Percentiles rank a stretch among this genome's conserved stretches.
phyloP scores from a whole-genome alignment of 2,329 filamentous ascomycete genomes.

The Helicocarpus griseus region DNA sequence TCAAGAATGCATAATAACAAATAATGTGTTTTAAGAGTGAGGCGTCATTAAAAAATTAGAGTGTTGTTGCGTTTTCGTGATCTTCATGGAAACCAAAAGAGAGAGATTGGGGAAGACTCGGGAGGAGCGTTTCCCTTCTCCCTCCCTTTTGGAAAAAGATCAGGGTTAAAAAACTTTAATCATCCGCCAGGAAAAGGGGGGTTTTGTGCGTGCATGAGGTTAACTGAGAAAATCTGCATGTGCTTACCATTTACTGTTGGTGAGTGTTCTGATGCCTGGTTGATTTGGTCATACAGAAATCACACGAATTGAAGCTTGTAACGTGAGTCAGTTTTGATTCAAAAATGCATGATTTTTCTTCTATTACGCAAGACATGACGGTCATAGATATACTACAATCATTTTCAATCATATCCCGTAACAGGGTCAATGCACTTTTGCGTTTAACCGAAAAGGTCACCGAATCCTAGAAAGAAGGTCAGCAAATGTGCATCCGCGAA shows the following conservation, averaged over 20 bases:
- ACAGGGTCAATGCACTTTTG: constrained; percentile 12
- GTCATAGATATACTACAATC: constrained; percentile 29
- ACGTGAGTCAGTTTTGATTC: too few species aligned
- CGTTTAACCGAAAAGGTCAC: constrained; percentile 64
- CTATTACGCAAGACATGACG: constrained; percentile 21
- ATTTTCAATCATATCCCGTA: constrained; percentile 19
- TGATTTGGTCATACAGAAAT: neutral
- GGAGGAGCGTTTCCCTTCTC: neutral
- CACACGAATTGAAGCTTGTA: constrained; percentile 15
- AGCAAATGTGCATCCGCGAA: constrained; percentile 30
- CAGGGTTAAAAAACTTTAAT: constrained; percentile 61
- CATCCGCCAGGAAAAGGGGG: constrained; percentile 34
- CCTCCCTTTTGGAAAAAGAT: constrained; percentile 24
- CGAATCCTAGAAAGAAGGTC: constrained; percentile 49
- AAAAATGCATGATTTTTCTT: neutral
- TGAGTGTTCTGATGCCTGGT: neutral
- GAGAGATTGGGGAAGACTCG: neutral
- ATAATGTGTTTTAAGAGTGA: neutral
- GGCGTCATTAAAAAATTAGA: constrained; percentile 64
- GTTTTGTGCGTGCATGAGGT: neutral
- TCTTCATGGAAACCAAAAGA: constrained; percentile 42
- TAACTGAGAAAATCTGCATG: neutral
- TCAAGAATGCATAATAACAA: neutral
- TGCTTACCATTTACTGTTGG: constrained; percentile 8
- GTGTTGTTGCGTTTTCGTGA: constrained; percentile 52